Base-by-base conservation (phyloP, 192 early-diverging fungal genomes). In the Entomortierella lignicola region DNA sequence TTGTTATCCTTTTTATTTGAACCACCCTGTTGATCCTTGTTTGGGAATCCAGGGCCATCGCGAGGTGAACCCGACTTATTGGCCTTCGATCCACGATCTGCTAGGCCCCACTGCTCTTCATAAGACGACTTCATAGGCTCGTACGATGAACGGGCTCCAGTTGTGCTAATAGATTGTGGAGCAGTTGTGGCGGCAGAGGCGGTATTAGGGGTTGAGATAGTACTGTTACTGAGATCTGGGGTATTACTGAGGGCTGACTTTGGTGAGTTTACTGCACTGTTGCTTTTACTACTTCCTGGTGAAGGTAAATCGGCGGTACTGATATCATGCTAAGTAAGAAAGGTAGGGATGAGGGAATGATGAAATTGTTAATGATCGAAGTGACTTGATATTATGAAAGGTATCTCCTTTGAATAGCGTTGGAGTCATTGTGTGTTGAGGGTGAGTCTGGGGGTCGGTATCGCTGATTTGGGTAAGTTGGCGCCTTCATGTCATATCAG, bases 61-160 rank as follows among this genome's bases (percentile, higher is more conserved):
- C 73, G 73, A 13, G 73, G 73, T 13, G 73, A 77, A 34, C 66
- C 65, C 29, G 52, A 43, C 61, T 69, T 77, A 51, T 66, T 55
- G 0, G 75, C 50, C 25, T 70, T 79, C 5, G 66, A 51, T 4
- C 55, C 47, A 2, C 64, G 63, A 43, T 69, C 63, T 0, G 67
- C 31, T 17, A 79, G 56, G 50, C 68, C 75, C 84, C 84, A 85
- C 17, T 81, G 77, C 50, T 85, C 73, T 42, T 85, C 84, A 37
- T 85, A 85, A 20, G 84, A 85, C 2, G 84, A 81, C 52, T 80
- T 85, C 81, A 85, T 85, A 51, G 84, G 84, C 60, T 85, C 81
- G 43, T 77, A 80, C 56, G 82, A 81, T 48, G 75, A 80, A n/a
- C 81, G 70, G 37, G 79, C 67, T n/a, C 77, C 84, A 0, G 71